phyloP scores from a whole-genome alignment of 169 alveolate species.

The Eimeria tenella region DNA sequence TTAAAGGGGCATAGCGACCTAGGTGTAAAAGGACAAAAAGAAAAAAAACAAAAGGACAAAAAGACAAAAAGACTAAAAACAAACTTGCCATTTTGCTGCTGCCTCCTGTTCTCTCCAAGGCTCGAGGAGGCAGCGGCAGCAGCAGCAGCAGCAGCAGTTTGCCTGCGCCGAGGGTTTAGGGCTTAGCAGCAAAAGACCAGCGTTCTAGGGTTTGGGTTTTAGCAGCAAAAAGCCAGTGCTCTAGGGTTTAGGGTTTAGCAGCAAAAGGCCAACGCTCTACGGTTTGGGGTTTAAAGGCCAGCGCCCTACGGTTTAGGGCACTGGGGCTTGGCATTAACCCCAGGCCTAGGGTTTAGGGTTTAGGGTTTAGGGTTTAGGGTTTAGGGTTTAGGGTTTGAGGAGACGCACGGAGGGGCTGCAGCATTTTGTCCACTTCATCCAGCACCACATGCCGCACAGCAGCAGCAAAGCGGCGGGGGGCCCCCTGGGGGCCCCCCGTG shows the following conservation, averaged over 20 bases:
- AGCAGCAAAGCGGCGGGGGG: conserved; percentile 19
- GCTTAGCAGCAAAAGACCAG: too few species aligned
- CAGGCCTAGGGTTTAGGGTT: too few species aligned
- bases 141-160: not conserved
- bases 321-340: too few species aligned
- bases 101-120: not conserved
- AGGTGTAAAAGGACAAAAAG: not conserved
- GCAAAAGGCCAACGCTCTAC: too few species aligned
- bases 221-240: too few species aligned
- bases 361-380: too few species aligned
- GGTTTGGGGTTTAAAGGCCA: too few species aligned
- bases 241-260: too few species aligned
- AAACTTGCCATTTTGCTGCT: too few species aligned
- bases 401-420: conserved; percentile 46
- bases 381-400: not conserved
- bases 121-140: not conserved
- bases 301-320: too few species aligned
- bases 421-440: conserved; percentile 43
- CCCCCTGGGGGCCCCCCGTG: conserved; percentile 29
- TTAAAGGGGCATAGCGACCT: conserved; percentile 57
- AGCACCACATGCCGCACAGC: conserved; percentile 48
- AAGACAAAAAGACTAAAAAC: not conserved
- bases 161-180: not conserved
- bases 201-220: too few species aligned
- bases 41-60: not conserved